Percentiles rank a stretch among this genome's conserved stretches.
phyloP scores from a whole-genome alignment of 1,139 yeast genomes.

The Wickerhamomyces sp. region DNA sequence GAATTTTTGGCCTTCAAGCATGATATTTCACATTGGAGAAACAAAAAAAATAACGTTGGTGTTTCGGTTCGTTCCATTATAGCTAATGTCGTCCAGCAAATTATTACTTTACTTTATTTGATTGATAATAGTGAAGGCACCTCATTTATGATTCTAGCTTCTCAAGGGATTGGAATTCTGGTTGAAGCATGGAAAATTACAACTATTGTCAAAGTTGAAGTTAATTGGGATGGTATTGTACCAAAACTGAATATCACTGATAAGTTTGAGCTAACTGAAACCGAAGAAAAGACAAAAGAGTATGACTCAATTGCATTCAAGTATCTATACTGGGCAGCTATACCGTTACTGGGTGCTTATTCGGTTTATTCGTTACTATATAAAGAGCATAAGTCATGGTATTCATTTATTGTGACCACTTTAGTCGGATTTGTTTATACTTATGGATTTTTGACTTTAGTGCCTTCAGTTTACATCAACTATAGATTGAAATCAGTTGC shows the following conservation, averaged over 20 bases:
- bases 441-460: conserved; percentile 35
- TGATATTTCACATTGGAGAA: conserved; percentile 35
- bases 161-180: conserved; percentile 35
- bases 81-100: conserved; percentile 37
- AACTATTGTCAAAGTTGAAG: conserved; percentile 29
- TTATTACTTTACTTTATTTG: conserved; percentile 33
- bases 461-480: conserved; percentile 37
- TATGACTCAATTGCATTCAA: conserved; percentile 37
- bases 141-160: conserved; percentile 32
- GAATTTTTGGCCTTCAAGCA: conserved; percentile 37
- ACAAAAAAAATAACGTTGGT: conserved; percentile 35
- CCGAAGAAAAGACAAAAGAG: conserved; percentile 36
- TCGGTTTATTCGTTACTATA: conserved; percentile 33
- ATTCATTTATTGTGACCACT: conserved; percentile 34
- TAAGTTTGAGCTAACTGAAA: conserved; percentile 31
- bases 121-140: conserved; percentile 36
- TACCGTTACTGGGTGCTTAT: conserved; percentile 34
- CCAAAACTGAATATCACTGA: conserved; percentile 26
- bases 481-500: conserved; percentile 38
- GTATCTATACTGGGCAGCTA: conserved; percentile 32
- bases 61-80: conserved; percentile 34
- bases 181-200: conserved; percentile 41
- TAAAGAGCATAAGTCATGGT: conserved; percentile 38
- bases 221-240: conserved; percentile 17
- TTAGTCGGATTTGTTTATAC: conserved; percentile 39